Conservation (phyloP, 177 flowering plant species). For the Vitis hybrid region DNA sequence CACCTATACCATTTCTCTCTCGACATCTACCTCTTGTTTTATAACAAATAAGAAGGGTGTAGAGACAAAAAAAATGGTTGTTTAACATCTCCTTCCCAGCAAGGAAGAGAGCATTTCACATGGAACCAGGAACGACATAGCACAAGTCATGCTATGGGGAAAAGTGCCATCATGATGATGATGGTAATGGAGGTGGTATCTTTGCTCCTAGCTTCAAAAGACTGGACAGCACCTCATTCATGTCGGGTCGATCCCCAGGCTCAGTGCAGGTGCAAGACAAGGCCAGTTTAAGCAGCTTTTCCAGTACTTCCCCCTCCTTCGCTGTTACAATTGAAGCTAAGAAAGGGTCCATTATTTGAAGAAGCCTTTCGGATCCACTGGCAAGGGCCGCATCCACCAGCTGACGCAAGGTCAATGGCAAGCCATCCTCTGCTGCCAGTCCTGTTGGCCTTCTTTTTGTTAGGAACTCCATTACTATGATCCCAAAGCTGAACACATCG, state of each 20-base stretch:
- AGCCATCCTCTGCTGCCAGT: constrained; percentile 38
- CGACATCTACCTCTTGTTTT: no score
- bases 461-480: constrained; percentile 75
- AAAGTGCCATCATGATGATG: no score
- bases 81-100: no score
- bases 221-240: constrained; percentile 50
- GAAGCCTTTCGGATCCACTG: constrained; percentile 31
- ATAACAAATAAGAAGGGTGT: no score
- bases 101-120: no score
- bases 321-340: constrained; percentile 27
- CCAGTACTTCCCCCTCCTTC: constrained; percentile 28
- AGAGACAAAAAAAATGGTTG: no score
- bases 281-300: constrained; percentile 49
- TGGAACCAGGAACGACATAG: no score
- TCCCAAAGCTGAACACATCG: constrained; percentile 83
- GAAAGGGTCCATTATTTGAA: constrained; percentile 49
- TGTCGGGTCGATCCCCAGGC: constrained; percentile 64
- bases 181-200: background rate
- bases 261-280: constrained; percentile 46
- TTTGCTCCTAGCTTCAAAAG: constrained; percentile 46
- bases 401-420: constrained; percentile 55
- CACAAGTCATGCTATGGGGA: no score
- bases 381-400: constrained; percentile 46
- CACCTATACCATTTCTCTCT: no score
- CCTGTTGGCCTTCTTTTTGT: constrained; percentile 75